Evolutionary conservation across 768 basidiomycete genomes (phyloP).

Genomic region (Lactarius vividus): DNA sequence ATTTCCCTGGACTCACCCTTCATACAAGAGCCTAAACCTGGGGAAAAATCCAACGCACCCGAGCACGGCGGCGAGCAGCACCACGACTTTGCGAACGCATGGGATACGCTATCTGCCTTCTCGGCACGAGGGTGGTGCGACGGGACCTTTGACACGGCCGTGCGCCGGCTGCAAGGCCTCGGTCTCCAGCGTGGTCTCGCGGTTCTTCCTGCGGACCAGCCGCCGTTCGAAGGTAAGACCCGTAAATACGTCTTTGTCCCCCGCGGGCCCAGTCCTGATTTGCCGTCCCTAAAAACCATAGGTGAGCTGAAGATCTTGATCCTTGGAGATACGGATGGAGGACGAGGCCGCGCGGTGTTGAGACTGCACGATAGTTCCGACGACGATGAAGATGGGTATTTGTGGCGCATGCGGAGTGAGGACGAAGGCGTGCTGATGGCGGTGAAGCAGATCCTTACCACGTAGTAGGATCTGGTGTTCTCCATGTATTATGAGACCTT

Average conservation of each 20-base stretch:
- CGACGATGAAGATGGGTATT: slow-evolving; percentile 60
- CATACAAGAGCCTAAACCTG: slow-evolving; percentile 42
- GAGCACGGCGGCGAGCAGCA: slow-evolving; percentile 27
- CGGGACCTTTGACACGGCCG: slow-evolving; percentile 49
- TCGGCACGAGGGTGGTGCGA: slow-evolving; percentile 68
- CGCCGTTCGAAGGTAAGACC: slow-evolving; percentile 58
- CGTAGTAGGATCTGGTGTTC: slow-evolving; percentile 16
- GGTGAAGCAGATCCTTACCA: slow-evolving; percentile 45
- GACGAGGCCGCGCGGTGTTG: slow-evolving; percentile 39
- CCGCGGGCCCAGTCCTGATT: background rate
- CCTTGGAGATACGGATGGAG: slow-evolving; percentile 25
- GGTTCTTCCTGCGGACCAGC: slow-evolving; percentile 51
- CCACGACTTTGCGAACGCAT: slow-evolving; percentile 52
- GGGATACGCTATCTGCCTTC: slow-evolving; percentile 50
- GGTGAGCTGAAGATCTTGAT: slow-evolving; percentile 67
- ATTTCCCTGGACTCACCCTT: slow-evolving; percentile 76
- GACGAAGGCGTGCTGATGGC: slow-evolving; percentile 42
- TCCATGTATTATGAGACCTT: background rate
- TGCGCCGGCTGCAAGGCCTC: slow-evolving; percentile 52
- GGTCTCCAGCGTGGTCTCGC: slow-evolving; percentile 39
- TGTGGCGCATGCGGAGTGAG: slow-evolving; percentile 66
- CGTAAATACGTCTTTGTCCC: background rate
- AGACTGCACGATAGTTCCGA: slow-evolving; percentile 51
- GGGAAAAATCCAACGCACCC: slow-evolving; percentile 1
- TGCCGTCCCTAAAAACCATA: slow-evolving; percentile 30